Evolutionary conservation across 2,329 filamentous ascomycete species (phyloP).

Genomic region (Didymella pomorum): DNA sequence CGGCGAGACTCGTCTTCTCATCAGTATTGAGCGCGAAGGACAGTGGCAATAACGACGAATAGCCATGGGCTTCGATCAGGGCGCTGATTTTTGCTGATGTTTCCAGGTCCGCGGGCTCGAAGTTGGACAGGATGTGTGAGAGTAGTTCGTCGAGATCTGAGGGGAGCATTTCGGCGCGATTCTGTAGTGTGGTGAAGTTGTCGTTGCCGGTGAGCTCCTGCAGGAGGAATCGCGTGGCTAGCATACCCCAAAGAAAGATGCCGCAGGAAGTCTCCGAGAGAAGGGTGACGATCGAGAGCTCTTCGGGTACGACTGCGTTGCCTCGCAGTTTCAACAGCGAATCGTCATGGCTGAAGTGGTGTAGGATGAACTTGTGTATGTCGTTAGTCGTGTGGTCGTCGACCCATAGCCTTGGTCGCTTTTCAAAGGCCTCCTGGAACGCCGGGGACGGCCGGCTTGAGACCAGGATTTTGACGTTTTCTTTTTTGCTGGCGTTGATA

Average conservation of each 20-base stretch:
- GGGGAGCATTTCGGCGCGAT: conserved; percentile 36
- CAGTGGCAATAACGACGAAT: conserved; percentile 34
- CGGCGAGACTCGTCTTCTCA: conserved; percentile 28
- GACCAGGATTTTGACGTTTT: conserved; percentile 45
- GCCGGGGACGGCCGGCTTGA: conserved; percentile 38
- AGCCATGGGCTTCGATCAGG: conserved; percentile 35
- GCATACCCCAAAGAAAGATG: conserved; percentile 38
- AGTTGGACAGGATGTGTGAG: conserved; percentile 32
- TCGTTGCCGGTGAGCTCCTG: conserved; percentile 31
- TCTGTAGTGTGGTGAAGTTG: conserved; percentile 33
- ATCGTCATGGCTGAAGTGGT: conserved; percentile 29
- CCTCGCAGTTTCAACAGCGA: conserved; percentile 32
- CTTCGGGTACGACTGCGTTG: conserved; percentile 32
- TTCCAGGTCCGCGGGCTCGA: conserved; percentile 31
- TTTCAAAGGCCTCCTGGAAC: conserved; percentile 36
- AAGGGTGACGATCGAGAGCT: conserved; percentile 30
- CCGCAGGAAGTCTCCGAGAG: conserved; percentile 39
- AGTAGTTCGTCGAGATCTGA: conserved; percentile 37
- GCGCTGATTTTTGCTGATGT: conserved; percentile 32
- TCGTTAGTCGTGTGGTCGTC: conserved; percentile 34
- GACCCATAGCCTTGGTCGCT: conserved; percentile 32
- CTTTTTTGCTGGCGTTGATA: conserved; percentile 28
- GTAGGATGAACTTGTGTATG: conserved; percentile 30
- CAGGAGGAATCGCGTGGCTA: conserved; percentile 36
- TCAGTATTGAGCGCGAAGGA: conserved; percentile 36